These are phyloP conservation scores for Fomitopsis schrenkii DNA, from an alignment of 1,284 basidiomycete species.

Conservation along the genomic window DNA sequence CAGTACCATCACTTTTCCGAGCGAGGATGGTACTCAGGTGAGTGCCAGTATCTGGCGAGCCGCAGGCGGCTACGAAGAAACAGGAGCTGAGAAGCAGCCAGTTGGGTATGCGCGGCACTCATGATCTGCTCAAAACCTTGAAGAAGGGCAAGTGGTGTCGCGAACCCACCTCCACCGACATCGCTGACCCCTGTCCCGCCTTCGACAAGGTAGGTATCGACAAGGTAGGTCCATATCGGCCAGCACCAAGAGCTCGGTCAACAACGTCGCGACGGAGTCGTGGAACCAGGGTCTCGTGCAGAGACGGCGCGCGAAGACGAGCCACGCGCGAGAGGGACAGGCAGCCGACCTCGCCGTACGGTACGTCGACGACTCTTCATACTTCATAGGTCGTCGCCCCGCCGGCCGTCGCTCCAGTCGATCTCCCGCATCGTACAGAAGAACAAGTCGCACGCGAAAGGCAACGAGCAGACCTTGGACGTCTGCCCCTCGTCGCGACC, in stretches of 20 bases:
- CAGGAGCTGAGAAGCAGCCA: conserved; percentile 49
- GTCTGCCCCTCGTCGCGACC: conserved; percentile 1
- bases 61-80: conserved; percentile 1
- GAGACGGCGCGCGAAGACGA: too few species aligned
- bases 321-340: conserved; percentile 15
- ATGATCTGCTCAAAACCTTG: conserved; percentile 68
- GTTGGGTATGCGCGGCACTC: conserved; percentile 62
- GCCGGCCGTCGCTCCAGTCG: conserved; percentile 49
- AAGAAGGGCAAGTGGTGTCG: conserved; percentile 37
- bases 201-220: too few species aligned
- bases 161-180: conserved; percentile 10
- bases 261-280: conserved; percentile 18
- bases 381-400: conserved; percentile 48
- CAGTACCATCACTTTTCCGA: conserved; percentile 70
- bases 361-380: too few species aligned
- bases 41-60: not conserved
- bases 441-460: too few species aligned
- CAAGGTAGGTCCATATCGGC: conserved; percentile 42
- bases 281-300: conserved; percentile 20
- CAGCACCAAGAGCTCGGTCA: conserved; percentile 34
- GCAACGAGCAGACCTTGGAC: conserved; percentile 1
- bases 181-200: conserved; percentile 22
- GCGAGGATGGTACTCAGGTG: conserved; percentile 46
- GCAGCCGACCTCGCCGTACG: too few species aligned
- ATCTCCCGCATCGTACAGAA: too few species aligned